These are phyloP conservation scores for Yamadazyma atlantica DNA, from an alignment of 1,139 yeast species.

Conservation along the genomic window DNA sequence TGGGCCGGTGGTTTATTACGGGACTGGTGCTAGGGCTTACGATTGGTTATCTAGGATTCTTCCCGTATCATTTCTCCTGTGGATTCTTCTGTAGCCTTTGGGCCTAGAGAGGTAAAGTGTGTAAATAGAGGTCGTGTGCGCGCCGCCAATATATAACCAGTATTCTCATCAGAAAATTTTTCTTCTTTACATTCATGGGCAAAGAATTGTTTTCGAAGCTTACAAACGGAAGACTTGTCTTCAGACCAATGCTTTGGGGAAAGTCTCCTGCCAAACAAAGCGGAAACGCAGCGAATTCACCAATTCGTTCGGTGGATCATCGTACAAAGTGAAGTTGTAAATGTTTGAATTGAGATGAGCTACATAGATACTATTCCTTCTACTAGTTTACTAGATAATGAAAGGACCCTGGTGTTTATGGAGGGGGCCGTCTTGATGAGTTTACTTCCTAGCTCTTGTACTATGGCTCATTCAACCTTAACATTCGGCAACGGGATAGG, in stretches of 20 bases:
- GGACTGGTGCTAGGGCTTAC: conserved; percentile 50
- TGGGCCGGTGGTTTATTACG: conserved; percentile 44
- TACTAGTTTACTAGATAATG: not conserved
- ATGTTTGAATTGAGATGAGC: not conserved
- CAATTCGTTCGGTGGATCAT: conserved; percentile 25
- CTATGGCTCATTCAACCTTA: not conserved
- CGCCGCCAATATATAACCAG: not conserved
- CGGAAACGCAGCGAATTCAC: conserved; percentile 58
- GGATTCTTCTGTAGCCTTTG: conserved; percentile 14
- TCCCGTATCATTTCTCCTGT: conserved; percentile 35
- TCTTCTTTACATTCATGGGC: conserved; percentile 54
- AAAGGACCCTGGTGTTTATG: conserved; percentile 1
- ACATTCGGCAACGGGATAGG: conserved; percentile 60
- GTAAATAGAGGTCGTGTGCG: not conserved
- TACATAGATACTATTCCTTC: not conserved
- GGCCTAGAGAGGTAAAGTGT: too few species aligned
- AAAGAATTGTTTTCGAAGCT: conserved; percentile 88
- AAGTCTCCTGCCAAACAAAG: conserved; percentile 84
- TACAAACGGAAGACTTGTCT: conserved; percentile 46
- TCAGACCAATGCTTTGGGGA: conserved; percentile 72
- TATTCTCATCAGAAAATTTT: conserved; percentile 8
- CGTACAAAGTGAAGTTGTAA: not conserved
- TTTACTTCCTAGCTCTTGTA: not conserved
- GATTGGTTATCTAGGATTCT: conserved; percentile 33
- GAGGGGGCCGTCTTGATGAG: not conserved